Evolutionary conservation across 75 land plant species (phyloP).

Genomic region (Selaginella tamariscina): DNA sequence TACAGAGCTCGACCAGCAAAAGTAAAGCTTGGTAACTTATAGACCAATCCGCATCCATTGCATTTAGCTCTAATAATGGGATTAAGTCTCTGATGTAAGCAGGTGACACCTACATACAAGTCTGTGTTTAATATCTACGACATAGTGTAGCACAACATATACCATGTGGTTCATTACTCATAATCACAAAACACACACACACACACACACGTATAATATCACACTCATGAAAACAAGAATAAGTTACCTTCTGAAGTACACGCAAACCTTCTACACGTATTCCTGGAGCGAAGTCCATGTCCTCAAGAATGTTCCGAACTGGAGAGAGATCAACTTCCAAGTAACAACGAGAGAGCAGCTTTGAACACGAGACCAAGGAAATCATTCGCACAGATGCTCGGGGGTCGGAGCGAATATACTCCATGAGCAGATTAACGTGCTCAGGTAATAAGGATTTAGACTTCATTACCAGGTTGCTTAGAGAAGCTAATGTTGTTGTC

Average conservation of each 20-base stretch:
- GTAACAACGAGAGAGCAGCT: conserved; percentile 14
- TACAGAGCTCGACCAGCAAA: conserved; percentile 14
- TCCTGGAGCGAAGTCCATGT: conserved; percentile 7
- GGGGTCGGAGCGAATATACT: conserved; percentile 31
- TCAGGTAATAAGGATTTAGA: not conserved
- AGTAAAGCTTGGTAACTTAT: conserved; percentile 14
- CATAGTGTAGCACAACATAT: not conserved
- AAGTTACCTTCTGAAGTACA: conserved; percentile 19
- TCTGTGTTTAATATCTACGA: no score
- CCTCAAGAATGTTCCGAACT: conserved; percentile 13
- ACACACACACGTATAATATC: no score
- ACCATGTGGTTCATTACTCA: not conserved
- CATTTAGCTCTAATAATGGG: conserved; percentile 11
- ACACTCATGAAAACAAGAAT: conserved; percentile 2
- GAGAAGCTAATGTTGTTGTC: conserved; percentile 38
- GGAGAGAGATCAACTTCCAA: conserved; percentile 5
- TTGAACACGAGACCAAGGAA: conserved; percentile 37
- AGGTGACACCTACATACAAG: conserved; percentile 3
- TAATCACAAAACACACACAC: conserved; percentile 3
- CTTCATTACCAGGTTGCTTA: conserved; percentile 48
- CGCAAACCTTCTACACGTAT: conserved; percentile 16
- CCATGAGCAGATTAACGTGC: conserved; percentile 42
- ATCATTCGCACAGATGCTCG: conserved; percentile 23
- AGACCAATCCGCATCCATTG: conserved; percentile 10
- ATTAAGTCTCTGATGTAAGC: not conserved